phyloP scores from a whole-genome alignment of 2,329 filamentous ascomycete species.

The Penicillium sp. region DNA sequence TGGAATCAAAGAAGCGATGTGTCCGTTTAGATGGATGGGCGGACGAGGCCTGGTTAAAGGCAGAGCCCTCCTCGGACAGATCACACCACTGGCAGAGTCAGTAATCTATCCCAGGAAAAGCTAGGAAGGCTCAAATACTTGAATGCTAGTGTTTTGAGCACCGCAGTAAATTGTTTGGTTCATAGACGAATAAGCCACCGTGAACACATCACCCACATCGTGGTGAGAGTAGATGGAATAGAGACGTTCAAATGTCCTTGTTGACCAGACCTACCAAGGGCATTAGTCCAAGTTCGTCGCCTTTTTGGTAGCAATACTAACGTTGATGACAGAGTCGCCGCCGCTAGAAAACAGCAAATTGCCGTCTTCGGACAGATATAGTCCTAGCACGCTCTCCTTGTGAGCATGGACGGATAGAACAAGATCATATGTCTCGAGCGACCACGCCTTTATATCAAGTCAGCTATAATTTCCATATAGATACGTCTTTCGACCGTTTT shows the following conservation, averaged over 20 bases:
- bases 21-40: conserved; percentile 70
- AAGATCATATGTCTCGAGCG: conserved; percentile 78
- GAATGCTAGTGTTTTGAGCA: conserved; percentile 88
- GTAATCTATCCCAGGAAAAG: neutral
- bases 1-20: conserved; percentile 89
- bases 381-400: conserved; percentile 80
- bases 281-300: conserved; percentile 8
- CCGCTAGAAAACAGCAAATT: conserved; percentile 83
- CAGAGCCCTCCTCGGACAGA: conserved; percentile 60
- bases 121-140: conserved; percentile 41
- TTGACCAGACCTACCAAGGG: conserved; percentile 66
- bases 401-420: conserved; percentile 78
- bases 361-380: conserved; percentile 71
- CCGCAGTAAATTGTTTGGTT: conserved; percentile 83
- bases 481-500: neutral
- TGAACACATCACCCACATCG: conserved; percentile 94
- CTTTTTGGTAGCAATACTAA: conserved; percentile 28
- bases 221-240: conserved; percentile 91
- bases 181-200: conserved; percentile 76
- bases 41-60: conserved; percentile 56
- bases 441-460: conserved; percentile 60
- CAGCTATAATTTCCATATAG: neutral
- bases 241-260: conserved; percentile 65
- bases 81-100: conserved; percentile 63
- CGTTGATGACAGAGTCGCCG: conserved; percentile 88